A percentile compares a stretch with the other conserved stretches of the same genome.
These are phyloP conservation scores for Penicillium antarcticum DNA, from an alignment of 495 filamentous ascomycete genomes.

Conservation along the genomic window DNA sequence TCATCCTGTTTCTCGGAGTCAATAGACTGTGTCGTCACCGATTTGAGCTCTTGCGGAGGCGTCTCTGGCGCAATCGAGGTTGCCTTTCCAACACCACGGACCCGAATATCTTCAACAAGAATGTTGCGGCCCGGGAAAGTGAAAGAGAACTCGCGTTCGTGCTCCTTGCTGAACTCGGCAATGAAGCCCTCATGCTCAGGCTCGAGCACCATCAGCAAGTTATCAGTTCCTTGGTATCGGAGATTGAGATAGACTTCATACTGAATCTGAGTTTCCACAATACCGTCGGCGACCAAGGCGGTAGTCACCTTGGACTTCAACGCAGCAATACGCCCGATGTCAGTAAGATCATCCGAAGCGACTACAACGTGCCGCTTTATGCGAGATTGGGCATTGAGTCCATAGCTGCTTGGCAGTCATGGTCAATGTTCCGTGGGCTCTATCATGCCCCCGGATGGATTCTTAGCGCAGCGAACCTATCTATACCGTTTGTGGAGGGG, in stretches of 20 bases:
- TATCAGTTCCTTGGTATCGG: conserved; percentile 84
- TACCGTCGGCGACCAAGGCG: conserved; percentile 46
- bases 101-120: no score
- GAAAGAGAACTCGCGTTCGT: conserved; percentile 86
- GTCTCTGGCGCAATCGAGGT: conserved; percentile 3
- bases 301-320: conserved; percentile 9
- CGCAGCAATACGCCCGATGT: conserved; percentile 18
- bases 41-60: conserved; percentile 7
- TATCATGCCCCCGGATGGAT: conserved; percentile 35
- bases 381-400: conserved; percentile 20
- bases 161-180: conserved; percentile 64
- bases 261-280: conserved; percentile 60
- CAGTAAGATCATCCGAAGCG: conserved; percentile 30
- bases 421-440: conserved; percentile 21
- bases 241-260: conserved; percentile 91
- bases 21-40: neutral
- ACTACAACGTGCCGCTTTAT: conserved; percentile 28
- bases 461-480: conserved; percentile 17
- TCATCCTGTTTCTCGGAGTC: conserved; percentile 1
- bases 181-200: conserved; percentile 8
- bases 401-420: conserved; percentile 15
- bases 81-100: conserved; percentile 40
- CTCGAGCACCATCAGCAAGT: conserved; percentile 77
- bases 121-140: conserved; percentile 49
- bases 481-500: conserved; percentile 23